Evolutionary conservation across 2,329 filamentous ascomycete genomes (phyloP).

Genomic region (Cordyceps cateniannulata): DNA sequence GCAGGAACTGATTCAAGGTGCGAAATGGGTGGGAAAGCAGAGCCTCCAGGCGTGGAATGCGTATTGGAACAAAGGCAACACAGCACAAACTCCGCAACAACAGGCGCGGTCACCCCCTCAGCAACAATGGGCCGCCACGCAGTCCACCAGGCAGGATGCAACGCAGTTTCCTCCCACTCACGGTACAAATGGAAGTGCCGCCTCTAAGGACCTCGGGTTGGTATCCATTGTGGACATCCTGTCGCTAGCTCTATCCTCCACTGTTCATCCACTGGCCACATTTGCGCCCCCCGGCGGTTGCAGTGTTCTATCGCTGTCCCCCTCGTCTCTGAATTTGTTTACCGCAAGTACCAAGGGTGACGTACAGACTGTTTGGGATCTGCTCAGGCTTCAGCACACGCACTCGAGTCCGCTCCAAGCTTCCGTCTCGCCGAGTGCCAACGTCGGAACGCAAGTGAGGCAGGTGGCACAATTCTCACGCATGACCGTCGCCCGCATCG

Average conservation of each 20-base stretch:
- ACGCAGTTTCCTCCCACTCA: constrained; percentile 70
- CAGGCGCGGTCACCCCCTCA: constrained; percentile 39
- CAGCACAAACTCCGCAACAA: constrained; percentile 35
- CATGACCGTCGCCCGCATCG: constrained; percentile 83
- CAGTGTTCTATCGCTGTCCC: constrained; percentile 74
- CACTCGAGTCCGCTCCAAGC: constrained; percentile 55
- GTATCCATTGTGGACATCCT: constrained; percentile 71
- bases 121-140: constrained; percentile 39
- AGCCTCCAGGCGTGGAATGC: constrained; percentile 71
- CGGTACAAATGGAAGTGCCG: constrained; percentile 49
- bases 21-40: constrained; percentile 71
- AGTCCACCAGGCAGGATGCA: constrained; percentile 37
- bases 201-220: constrained; percentile 61
- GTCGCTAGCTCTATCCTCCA: constrained; percentile 44
- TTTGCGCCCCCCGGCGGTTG: constrained; percentile 68
- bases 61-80: constrained; percentile 62
- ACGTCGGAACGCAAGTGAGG: constrained; percentile 57
- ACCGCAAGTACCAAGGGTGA: constrained; percentile 81
- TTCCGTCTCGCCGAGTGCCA: constrained; percentile 35
- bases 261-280: constrained; percentile 59
- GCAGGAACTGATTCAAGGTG: constrained; percentile 69
- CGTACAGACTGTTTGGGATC: constrained; percentile 73
- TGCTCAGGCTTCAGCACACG: constrained; percentile 59
- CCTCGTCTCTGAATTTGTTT: constrained; percentile 65
- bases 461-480: constrained; percentile 85